A percentile compares a stretch with the other conserved stretches of the same genome.
Evolutionary conservation across 139 green algal species (phyloP).

Genomic region (Monoraphidium neglectum): DNA sequence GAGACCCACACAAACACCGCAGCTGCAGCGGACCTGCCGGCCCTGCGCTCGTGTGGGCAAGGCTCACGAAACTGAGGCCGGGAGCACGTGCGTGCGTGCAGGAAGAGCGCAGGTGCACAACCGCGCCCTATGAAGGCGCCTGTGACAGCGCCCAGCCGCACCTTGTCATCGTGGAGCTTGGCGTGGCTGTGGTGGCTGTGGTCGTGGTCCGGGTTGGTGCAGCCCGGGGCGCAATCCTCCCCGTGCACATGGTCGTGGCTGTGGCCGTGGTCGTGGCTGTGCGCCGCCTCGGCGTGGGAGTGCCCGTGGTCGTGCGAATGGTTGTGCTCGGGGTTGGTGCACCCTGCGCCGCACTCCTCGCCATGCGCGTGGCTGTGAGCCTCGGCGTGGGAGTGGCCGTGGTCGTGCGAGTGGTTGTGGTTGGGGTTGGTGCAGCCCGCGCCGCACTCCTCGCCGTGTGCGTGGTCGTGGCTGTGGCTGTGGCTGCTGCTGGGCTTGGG

Average conservation of each 20-base stretch:
- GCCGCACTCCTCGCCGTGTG: slow-evolving; percentile 46
- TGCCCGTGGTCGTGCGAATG: slow-evolving; percentile 55
- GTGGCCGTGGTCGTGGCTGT: slow-evolving; percentile 35
- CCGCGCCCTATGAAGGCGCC: too few species aligned
- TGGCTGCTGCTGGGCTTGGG: neutral
- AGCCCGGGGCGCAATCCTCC: slow-evolving; percentile 18
- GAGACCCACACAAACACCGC: too few species aligned
- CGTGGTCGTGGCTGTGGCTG: slow-evolving; percentile 24
- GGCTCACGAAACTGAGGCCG: too few species aligned
- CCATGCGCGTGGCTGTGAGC: slow-evolving; percentile 32
- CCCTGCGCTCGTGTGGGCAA: too few species aligned
- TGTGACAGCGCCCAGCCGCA: neutral
- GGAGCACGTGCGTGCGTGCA: too few species aligned
- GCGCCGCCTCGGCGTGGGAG: slow-evolving; percentile 4
- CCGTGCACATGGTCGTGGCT: slow-evolving; percentile 35
- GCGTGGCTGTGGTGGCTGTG: neutral
- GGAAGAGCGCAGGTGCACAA: neutral
- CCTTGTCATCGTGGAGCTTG: slow-evolving; percentile 23
- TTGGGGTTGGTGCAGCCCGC: slow-evolving; percentile 27
- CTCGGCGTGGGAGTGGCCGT: slow-evolving; percentile 38
- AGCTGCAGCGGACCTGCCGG: too few species aligned
- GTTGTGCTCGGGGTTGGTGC: slow-evolving; percentile 26
- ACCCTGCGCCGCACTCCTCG: slow-evolving; percentile 19
- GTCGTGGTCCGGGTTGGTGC: slow-evolving; percentile 25
- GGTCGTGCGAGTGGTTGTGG: slow-evolving; percentile 27